Evolutionary conservation across 1,284 basidiomycete species (phyloP).

Genomic region (Xerocomus amazonicus): DNA sequence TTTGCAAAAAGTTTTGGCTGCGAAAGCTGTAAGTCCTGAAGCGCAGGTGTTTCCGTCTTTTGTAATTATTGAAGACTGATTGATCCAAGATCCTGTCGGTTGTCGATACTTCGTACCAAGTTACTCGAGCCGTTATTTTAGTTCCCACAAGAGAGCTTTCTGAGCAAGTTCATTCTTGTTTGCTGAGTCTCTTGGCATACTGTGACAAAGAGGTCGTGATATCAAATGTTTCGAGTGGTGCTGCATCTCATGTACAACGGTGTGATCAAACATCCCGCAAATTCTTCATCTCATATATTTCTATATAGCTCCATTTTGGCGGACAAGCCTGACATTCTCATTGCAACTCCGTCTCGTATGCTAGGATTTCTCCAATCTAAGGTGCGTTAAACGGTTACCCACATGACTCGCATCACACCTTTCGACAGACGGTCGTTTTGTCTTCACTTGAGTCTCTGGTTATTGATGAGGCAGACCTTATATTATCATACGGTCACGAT

Average conservation of each 20-base stretch:
- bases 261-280: constrained; percentile 27
- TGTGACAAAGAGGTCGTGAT: constrained; percentile 75
- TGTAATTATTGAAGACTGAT: constrained; percentile 1
- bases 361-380: constrained; percentile 79
- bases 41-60: constrained; percentile 5
- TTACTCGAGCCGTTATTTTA: constrained; percentile 80
- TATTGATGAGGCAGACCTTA: constrained; percentile 97
- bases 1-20: constrained; percentile 83
- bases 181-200: constrained; percentile 67
- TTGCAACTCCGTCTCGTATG: constrained; percentile 88
- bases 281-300: constrained; percentile 3
- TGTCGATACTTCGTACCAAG: constrained; percentile 46
- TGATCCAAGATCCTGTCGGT: constrained; percentile 32
- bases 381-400: constrained; percentile 34
- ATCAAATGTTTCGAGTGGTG: constrained; percentile 79
- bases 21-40: constrained; percentile 67
- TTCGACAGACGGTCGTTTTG: constrained; percentile 54
- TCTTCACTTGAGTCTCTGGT: constrained; percentile 79
- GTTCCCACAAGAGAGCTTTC: constrained; percentile 94
- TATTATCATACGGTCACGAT: constrained; percentile 96
- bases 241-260: constrained; percentile 75
- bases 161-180: constrained; percentile 80
- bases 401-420: constrained; percentile 2
- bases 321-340: constrained; percentile 89
- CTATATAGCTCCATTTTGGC: constrained; percentile 72